Conservation (phyloP, 352 stramenopile species). For the Phytophthora sp. region DNA sequence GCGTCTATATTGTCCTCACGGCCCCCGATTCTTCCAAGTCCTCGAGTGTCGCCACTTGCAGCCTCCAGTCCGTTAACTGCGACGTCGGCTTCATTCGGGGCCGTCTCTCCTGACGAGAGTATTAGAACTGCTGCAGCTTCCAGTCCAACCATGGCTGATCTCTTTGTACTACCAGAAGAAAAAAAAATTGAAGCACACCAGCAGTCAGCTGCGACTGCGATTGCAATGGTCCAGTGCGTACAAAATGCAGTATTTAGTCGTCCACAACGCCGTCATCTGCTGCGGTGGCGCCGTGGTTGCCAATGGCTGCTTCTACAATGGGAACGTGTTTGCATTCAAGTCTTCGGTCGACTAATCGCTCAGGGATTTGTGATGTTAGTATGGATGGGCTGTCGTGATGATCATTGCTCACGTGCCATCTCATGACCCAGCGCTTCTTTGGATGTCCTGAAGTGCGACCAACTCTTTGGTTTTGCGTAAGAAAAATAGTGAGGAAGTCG, state of each 20-base stretch:
- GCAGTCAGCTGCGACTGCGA: constrained; percentile 16
- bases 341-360: constrained; percentile 32
- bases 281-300: constrained; percentile 22
- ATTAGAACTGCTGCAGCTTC: not conserved
- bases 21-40: constrained; percentile 3
- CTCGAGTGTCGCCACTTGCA: constrained; percentile 9
- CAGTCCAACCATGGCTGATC: constrained; percentile 6
- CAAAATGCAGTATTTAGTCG: constrained; percentile 15
- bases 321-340: constrained; percentile 31
- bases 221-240: constrained; percentile 18
- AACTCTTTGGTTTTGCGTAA: constrained; percentile 21
- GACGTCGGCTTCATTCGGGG: too few species aligned
- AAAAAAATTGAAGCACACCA: constrained; percentile 14
- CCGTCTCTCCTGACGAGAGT: not conserved
- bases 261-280: constrained; percentile 27
- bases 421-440: constrained; percentile 24
- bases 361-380: constrained; percentile 31
- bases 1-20: not conserved
- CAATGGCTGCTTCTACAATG: constrained; percentile 36
- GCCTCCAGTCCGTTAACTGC: not conserved
- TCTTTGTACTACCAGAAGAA: not conserved
- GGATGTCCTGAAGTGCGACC: not conserved
- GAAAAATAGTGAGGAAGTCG: constrained; percentile 21
- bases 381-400: constrained; percentile 27
- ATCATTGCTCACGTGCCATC: constrained; percentile 17